These are phyloP conservation scores for Starmerella roubikii DNA, from an alignment of 805 yeast genomes.

Conservation along the genomic window DNA sequence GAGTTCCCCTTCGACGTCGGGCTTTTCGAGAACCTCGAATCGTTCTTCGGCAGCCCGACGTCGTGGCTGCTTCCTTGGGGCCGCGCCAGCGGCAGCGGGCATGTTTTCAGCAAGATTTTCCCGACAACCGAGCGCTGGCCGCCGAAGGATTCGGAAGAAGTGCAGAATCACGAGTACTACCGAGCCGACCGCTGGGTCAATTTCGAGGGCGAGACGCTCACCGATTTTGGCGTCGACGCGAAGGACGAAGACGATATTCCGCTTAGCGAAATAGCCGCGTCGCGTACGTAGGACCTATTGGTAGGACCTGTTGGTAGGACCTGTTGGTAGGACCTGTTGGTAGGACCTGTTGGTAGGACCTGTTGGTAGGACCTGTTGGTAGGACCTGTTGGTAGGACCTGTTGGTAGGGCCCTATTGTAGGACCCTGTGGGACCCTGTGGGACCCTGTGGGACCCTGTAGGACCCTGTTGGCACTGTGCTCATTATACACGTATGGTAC, in stretches of 20 bases:
- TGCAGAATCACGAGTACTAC: conserved; percentile 23
- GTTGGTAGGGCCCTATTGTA: no score
- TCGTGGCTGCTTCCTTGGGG: conserved; percentile 66
- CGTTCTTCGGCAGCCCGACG: conserved; percentile 39
- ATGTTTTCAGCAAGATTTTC: conserved; percentile 43
- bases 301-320: no score
- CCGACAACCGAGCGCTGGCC: conserved; percentile 72
- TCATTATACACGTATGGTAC: no score
- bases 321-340: no score
- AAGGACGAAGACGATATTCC: conserved; percentile 9
- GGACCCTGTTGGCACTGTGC: no score
- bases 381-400: no score
- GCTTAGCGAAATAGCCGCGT: no score
- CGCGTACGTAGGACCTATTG: no score
- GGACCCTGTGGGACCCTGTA: no score
- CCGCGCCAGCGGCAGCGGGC: conserved; percentile 46
- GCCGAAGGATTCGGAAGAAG: conserved; percentile 39
- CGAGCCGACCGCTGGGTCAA: conserved; percentile 49
- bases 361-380: no score
- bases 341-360: no score
- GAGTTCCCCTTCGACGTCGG: conserved; percentile 80
- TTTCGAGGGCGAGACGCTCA: conserved; percentile 67
- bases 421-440: no score
- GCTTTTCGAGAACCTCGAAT: conserved; percentile 37
- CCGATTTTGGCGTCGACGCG: conserved; percentile 79